A percentile compares a stretch with the other conserved stretches of the same genome.
phyloP scores from a whole-genome alignment of 2,329 filamentous ascomycete species.

The Arthroderma sp. region DNA sequence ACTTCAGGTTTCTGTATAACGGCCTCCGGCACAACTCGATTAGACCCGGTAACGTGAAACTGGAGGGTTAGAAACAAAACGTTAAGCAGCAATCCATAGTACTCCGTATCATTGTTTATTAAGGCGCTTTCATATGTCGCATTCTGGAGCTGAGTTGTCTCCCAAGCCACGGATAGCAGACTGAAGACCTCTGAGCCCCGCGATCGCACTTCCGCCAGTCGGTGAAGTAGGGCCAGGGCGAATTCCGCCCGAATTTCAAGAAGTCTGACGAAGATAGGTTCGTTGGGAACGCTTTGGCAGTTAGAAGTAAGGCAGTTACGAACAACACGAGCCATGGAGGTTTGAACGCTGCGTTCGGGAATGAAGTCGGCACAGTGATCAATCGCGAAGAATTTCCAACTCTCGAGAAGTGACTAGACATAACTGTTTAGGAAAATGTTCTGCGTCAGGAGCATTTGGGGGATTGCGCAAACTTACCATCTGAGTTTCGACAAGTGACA shows the following conservation, averaged over 20 bases:
- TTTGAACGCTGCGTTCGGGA: conserved; percentile 45
- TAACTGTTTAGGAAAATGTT: not conserved
- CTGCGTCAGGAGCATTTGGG: not conserved
- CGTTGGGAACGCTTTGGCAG: conserved; percentile 54
- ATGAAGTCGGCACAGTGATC: conserved; percentile 60
- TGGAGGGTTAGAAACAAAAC: conserved; percentile 71
- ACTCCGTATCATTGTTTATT: conserved; percentile 45
- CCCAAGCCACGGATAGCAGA: conserved; percentile 48
- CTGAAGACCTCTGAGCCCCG: conserved; percentile 38
- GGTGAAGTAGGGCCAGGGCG: conserved; percentile 68
- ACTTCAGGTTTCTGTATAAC: conserved; percentile 25
- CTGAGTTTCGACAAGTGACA: conserved; percentile 86
- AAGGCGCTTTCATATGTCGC: conserved; percentile 48
- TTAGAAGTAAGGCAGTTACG: conserved; percentile 70
- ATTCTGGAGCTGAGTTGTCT: conserved; percentile 41
- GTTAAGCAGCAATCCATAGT: conserved; percentile 73
- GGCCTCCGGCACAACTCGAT: conserved; percentile 23
- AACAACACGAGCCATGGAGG: conserved; percentile 60
- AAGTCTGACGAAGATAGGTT: conserved; percentile 69
- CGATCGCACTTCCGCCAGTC: conserved; percentile 49
- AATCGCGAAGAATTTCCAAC: conserved; percentile 77
- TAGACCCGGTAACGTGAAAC: conserved; percentile 27
- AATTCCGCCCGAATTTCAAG: conserved; percentile 66
- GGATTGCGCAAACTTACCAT: conserved; percentile 43
- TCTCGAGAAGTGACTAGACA: conserved; percentile 59